Base-by-base conservation (phyloP, 2,329 filamentous ascomycete genomes). In the Drechslera avenae region DNA sequence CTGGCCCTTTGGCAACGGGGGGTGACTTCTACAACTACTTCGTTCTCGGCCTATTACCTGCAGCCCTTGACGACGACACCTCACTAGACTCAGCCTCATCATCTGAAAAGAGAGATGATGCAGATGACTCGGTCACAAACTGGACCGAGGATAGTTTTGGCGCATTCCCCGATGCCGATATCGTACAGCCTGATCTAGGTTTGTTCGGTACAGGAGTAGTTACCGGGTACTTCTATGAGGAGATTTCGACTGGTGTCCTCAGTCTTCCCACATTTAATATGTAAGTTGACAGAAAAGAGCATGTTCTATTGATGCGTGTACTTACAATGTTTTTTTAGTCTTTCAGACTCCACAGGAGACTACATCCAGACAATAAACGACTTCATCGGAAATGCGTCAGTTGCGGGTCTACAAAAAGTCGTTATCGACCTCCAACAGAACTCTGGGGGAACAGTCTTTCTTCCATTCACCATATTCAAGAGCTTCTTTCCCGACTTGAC, bases 371-470 rank as follows among this genome's bases (percentile, higher is more conserved):
- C 66, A 37, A 52, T 68, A 0, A 44, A 69, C 5, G 44, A 73
- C 2, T 79, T 84, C 55, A 69, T 85, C 12, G 64, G 70, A 0
- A 68, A 74, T 16, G 75, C 76, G 7, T 75, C 77, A 26, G 54
- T 63, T 1, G 69, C 71, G 4, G 75, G 76, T 2, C 81, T 82
- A 56, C 79, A 73, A 12, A 83, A 80, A 57, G 71, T 88, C 1
- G 73, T 88, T 13, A 81, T 88, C 50, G 86, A 89, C 56, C 61
- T 88, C 3, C 78, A 80, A 9, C 76, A 73, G 2, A 89, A 88
- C 55, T 72, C 71, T 0, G 86, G 86, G 13, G 86, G 86, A 5
- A 49, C 45, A 1, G 52, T 64, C 1, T 39, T 62, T 6, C 59
- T 70, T 2, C 71, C 64, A 3, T 67, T 65, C 35, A 65, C 62